Base-by-base conservation (phyloP, 805 yeast genomes). In the Maudiozyma bulderi region DNA sequence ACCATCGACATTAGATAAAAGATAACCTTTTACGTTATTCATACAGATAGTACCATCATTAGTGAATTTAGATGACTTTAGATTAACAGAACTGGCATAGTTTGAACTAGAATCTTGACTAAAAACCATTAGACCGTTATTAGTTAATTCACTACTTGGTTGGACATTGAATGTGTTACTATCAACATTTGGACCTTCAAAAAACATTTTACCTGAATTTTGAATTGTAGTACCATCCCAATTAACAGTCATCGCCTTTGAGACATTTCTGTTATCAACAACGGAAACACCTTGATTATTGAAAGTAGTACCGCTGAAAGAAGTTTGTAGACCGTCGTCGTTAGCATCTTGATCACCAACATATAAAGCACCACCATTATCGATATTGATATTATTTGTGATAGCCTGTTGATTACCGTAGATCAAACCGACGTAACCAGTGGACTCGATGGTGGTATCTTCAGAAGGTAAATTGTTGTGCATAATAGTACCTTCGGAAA, bases 11-110 rank as follows among this genome's bases (percentile, higher is more conserved):
- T 39, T 40, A 29, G 53, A 32, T 15, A 33, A 40, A 29, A 52
- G 49, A 20, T 38, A 30, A 26, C 32, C 49, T 8, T 40, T 44
- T 4, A 41, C 47, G 32, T 48, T 49, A 13, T 42, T 45, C 43
- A 52, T 37, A 44, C 57, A 53, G 14, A 53, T 45, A 11, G 54
- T 53, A 39, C 57, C 57, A 40, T 43, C 39, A 35, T 53, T 53
- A 8, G 47, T 48, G 39, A 52, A 48, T 4, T 48, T 15, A 1
- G 20, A 20, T 7, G 46, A 28, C 20, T 44, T 42, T 13, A 49
- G 14, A 20, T 44, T 38, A 3, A 45, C 48, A 10, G 38, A 14
- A 35, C 46, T 41, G n/a, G 41, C 38, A 26, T 43, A 43, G 14
- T 31, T 41, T 8, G 48, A 38, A 15, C 44, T 8, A 10, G 26